phyloP scores from a whole-genome alignment of 371 early-diverging fungal genomes.

The Choanephora cucurbitarum region DNA sequence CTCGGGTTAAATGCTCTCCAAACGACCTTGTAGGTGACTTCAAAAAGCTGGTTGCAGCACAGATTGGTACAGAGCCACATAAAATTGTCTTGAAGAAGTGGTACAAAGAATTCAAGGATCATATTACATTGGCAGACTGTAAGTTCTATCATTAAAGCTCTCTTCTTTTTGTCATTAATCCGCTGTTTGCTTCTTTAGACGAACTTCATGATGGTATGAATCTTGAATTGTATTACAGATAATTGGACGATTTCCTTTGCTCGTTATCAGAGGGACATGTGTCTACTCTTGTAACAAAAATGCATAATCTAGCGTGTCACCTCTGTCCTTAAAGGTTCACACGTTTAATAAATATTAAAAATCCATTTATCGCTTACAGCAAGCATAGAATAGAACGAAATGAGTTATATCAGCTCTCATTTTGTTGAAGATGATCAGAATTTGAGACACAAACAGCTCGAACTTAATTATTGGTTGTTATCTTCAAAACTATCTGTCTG shows the following conservation, averaged over 20 bases:
- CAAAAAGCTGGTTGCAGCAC: slow-evolving; percentile 91
- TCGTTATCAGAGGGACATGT: no score
- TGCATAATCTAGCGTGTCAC: no score
- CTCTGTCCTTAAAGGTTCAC: no score
- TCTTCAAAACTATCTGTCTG: no score
- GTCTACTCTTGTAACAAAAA: no score
- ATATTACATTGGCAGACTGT: slow-evolving; percentile 92
- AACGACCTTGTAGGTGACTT: slow-evolving; percentile 90
- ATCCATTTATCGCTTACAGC: no score
- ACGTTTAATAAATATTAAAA: no score
- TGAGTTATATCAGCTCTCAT: no score
- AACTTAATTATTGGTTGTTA: no score
- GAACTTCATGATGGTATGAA: slow-evolving; percentile 94
- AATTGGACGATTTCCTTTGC: slow-evolving; percentile 3
- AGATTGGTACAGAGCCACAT: slow-evolving; percentile 88
- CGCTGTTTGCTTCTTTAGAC: slow-evolving; percentile 42
- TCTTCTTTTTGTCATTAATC: slow-evolving; percentile 3
- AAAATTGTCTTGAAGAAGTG: slow-evolving; percentile 95
- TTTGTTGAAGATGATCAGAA: no score
- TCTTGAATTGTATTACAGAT: slow-evolving; percentile 81
- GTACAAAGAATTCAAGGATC: slow-evolving; percentile 90
- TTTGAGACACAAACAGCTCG: no score
- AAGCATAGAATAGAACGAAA: no score
- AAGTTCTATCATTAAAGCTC: slow-evolving; percentile 23
- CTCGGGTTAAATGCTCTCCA: slow-evolving; percentile 84